These are phyloP conservation scores for Saccharomyces hybrid DNA, from an alignment of 1,139 yeast genomes.

Conservation along the genomic window DNA sequence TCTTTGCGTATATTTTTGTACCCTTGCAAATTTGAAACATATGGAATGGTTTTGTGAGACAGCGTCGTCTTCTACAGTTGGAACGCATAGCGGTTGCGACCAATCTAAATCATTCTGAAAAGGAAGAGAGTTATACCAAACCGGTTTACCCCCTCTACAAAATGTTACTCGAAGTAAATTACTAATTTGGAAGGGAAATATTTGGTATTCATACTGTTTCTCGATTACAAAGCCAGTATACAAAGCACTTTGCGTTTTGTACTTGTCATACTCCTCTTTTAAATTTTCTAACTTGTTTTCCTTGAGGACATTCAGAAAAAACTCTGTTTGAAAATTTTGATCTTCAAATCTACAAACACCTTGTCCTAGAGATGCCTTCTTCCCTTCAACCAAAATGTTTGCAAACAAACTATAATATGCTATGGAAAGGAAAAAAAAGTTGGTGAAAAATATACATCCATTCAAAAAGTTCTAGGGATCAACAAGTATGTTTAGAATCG, in stretches of 20 bases:
- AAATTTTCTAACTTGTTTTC: not conserved
- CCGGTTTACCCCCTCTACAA: slow-evolving; percentile 49
- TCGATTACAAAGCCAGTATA: slow-evolving; percentile 57
- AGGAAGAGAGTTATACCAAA: slow-evolving; percentile 39
- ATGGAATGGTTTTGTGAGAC: slow-evolving; percentile 11
- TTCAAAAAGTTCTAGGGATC: not conserved
- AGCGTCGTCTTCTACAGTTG: slow-evolving; percentile 4
- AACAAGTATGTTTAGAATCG: too few relatives aligned
- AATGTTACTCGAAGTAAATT: slow-evolving; percentile 46
- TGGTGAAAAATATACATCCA: not conserved
- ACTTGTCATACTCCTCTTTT: not conserved
- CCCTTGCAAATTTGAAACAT: slow-evolving; percentile 58
- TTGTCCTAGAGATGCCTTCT: not conserved
- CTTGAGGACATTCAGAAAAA: not conserved
- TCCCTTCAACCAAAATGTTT: not conserved
- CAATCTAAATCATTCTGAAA: slow-evolving; percentile 42
- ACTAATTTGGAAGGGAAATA: slow-evolving; percentile 37
- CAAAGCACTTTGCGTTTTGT: slow-evolving; percentile 5
- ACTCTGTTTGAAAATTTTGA: not conserved
- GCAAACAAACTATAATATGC: not conserved
- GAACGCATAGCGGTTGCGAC: slow-evolving; percentile 46
- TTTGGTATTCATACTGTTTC: slow-evolving; percentile 42
- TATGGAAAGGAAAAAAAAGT: not conserved
- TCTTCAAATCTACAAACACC: not conserved
- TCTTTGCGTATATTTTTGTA: slow-evolving; percentile 50